Evolutionary conservation across 2,329 filamentous ascomycete genomes (phyloP).

Genomic region (Aspergillus novoparasiticus): DNA sequence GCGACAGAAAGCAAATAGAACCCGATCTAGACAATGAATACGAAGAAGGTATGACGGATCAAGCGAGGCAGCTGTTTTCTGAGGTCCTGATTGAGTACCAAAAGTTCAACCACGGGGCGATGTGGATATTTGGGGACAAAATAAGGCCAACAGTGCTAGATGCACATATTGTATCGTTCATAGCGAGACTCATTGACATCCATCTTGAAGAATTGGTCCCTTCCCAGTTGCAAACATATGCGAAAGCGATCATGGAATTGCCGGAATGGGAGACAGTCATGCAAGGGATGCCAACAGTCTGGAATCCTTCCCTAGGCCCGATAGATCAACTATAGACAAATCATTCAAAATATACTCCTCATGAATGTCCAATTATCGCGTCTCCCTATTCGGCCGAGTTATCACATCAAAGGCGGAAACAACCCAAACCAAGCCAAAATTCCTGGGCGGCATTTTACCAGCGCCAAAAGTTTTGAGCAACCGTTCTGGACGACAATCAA

Average conservation of each 20-base stretch:
- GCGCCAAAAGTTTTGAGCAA: not conserved
- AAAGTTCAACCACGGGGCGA: slow-evolving; percentile 5
- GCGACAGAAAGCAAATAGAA: slow-evolving; percentile 12
- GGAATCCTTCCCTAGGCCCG: slow-evolving; percentile 11
- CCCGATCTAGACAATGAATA: not conserved
- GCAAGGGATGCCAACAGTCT: slow-evolving; percentile 13
- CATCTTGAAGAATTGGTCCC: slow-evolving; percentile 12
- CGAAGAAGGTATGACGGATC: slow-evolving; percentile 8
- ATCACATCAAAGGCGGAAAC: not conserved
- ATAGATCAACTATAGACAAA: slow-evolving; percentile 12
- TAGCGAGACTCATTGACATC: slow-evolving; percentile 13
- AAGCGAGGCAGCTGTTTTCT: slow-evolving; percentile 3
- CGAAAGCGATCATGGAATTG: slow-evolving; percentile 3
- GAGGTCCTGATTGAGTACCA: slow-evolving; percentile 3
- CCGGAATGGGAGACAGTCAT: slow-evolving; percentile 11
- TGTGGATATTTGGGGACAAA: slow-evolving; percentile 16
- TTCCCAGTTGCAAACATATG: slow-evolving; percentile 7
- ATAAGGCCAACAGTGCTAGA: slow-evolving; percentile 16
- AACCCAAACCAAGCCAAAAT: not conserved
- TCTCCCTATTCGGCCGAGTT: not conserved
- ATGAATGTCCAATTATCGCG: not conserved
- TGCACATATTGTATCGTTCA: slow-evolving; percentile 12
- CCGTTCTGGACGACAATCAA: not conserved
- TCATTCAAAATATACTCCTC: slow-evolving; percentile 5
- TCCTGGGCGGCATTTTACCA: not conserved